Base-by-base conservation (phyloP, 257 asterid genomes). In the Echium plantagineum region DNA sequence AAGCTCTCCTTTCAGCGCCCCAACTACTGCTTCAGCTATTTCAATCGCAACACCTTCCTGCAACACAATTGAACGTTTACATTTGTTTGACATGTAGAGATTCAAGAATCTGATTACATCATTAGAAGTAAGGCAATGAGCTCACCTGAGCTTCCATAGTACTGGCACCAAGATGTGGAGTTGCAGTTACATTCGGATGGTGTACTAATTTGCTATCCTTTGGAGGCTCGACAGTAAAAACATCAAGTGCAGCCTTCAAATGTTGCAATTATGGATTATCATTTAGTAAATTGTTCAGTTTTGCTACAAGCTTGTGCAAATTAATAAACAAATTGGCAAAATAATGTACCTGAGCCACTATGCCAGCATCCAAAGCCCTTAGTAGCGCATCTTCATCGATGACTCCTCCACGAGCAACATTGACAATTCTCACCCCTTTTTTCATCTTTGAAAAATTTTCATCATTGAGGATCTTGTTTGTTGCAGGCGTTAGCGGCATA, bases 11-110 rank as follows among this genome's bases (percentile, higher is more conserved):
- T 74, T 84, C 81, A 90, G 67, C 17, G 97, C 97, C 49, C 97
- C 97, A 60, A 90, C 95, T 62, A 90, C 96, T 51, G 97, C 97
- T 78, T 90, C 97, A 59, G 97, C 97, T 38, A 90, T 80, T 81
- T 90, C 97, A 78, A 90, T 83, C 56, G 97, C 96, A 55, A 90
- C 97, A 26, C 95, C 97, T 85, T 90, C 97, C 97, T 90, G 81
- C 20, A 65, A 53, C 3, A 62, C 48, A 68, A 26, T 62, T 57
- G 53, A 16, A 42, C 13, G 49, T 5, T 59, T 52, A 21, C 71
- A 30, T 57, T 17, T 42, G 69, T 61, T 38, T 28, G 46, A 57
- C 20, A 58, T 49, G 38, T 47, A 7, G 16, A 24, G 46, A 53
- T 64, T 9, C 60, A 42, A 10, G 49, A 42, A 42, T 13, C 1